phyloP scores from a whole-genome alignment of 1,284 basidiomycete genomes.

The Heterobasidion occidentale region DNA sequence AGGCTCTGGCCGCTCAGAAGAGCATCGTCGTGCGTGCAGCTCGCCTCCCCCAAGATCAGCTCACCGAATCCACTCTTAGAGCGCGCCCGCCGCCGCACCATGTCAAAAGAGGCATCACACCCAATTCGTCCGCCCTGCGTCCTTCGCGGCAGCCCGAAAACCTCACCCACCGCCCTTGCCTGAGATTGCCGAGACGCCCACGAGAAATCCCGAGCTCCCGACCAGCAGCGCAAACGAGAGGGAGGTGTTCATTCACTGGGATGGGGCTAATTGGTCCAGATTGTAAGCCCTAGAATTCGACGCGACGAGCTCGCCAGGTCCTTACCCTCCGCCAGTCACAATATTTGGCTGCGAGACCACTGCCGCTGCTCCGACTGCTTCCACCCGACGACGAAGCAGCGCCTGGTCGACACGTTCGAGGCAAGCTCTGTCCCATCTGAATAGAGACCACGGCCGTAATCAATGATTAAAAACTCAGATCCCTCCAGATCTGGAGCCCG shows the following conservation, averaged over 20 bases:
- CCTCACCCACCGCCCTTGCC: neutral
- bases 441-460: neutral
- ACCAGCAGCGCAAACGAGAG: constrained; percentile 46
- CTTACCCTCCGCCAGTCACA: constrained; percentile 40
- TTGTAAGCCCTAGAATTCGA: constrained; percentile 38
- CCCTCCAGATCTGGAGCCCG: constrained; percentile 63
- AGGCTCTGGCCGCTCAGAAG: neutral
- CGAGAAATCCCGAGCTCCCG: constrained; percentile 34
- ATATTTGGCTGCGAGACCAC: constrained; percentile 76
- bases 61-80: neutral
- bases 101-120: neutral
- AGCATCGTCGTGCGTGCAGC: neutral
- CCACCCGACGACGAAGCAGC: constrained; percentile 86
- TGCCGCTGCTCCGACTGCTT: constrained; percentile 87
- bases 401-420: constrained; percentile 80
- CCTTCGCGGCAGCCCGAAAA: neutral
- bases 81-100: neutral
- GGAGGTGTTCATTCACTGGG: constrained; percentile 64
- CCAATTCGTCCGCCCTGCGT: neutral
- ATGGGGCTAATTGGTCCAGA: constrained; percentile 55
- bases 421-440: constrained; percentile 26
- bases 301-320: neutral
- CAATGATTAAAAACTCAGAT: constrained; percentile 42
- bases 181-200: neutral
- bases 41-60: neutral